These are phyloP conservation scores for Endotrypanum monterogeii DNA, from an alignment of 208 protist species.

Conservation along the genomic window DNA sequence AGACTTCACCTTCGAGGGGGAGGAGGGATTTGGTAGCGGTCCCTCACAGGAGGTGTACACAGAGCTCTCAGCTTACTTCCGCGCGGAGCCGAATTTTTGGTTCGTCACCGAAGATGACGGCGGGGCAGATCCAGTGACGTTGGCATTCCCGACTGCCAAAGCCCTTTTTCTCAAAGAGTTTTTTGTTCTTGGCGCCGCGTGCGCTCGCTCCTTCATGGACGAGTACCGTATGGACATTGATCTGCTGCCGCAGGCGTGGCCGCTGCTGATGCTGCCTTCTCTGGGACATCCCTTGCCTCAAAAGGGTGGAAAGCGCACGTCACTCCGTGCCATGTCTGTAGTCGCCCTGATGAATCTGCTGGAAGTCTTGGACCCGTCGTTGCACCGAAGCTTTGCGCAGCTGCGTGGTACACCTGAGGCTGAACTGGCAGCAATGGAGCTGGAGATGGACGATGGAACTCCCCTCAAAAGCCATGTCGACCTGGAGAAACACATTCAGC, in stretches of 20 bases:
- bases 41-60: conserved; percentile 90
- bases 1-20: conserved; percentile 76
- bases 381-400: conserved; percentile 49
- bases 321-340: not conserved
- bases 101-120: conserved; percentile 59
- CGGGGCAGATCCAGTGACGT: conserved; percentile 16
- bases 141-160: conserved; percentile 63
- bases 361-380: conserved; percentile 47
- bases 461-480: conserved; percentile 29
- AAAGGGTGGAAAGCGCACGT: not conserved
- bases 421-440: conserved; percentile 53
- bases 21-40: conserved; percentile 85
- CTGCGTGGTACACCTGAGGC: conserved; percentile 34
- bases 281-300: conserved; percentile 14
- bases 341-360: conserved; percentile 30
- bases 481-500: conserved; percentile 18
- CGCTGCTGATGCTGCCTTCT: conserved; percentile 34
- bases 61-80: conserved; percentile 61
- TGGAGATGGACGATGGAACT: conserved; percentile 55
- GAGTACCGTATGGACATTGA: conserved; percentile 72
- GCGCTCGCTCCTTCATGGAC: conserved; percentile 74
- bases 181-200: conserved; percentile 73
- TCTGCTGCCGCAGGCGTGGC: conserved; percentile 58
- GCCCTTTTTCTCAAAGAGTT: conserved; percentile 55
- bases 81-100: conserved; percentile 49